Evolutionary conservation across 1,284 basidiomycete genomes (phyloP), one percentile per base, ranked within the genome.

Genomic region (Cutaneotrichosporon sp.): DNA sequence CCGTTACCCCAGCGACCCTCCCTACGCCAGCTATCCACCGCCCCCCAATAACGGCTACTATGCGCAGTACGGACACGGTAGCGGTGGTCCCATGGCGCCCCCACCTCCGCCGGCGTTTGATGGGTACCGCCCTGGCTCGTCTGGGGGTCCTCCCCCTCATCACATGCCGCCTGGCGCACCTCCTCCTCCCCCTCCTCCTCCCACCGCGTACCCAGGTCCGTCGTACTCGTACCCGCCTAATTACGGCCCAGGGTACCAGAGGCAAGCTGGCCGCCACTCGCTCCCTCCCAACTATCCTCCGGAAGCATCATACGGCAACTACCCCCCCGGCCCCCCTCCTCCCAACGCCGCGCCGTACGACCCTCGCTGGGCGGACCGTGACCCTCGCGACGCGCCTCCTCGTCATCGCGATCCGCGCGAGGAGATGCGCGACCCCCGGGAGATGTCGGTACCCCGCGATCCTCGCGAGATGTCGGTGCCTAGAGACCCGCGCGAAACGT

Each of bases 81-180:
- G 51, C 9, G 51, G 51, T 21, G 58, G 49, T 2, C 66, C 61
- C 26, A 65, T 65, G 66, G 32, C 61, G 6, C 64, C 63, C 1
- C 66, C 66, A 1, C 66, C 66, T 4, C 64, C 64, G 1, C 64
- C 66, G 1, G 16, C 52, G 10, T 65, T 61, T 26, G 66, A 67
- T 21, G 60, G 60, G 0, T 67, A 67, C 55, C 62, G 60, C 2
- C 65, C 65, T 13, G 64, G 60, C 9, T 65, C 58, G 5, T 30
- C 58, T 2, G 60, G 66, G 26, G 65, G 65, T 32, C 58, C 65
- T 8, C 60, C 62, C 21, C 58, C 61, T 30, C 46, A 56, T 32
- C 56, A 50, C n/a, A 36, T 47, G 22, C 38, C 65, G 49, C 53
- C 60, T 13, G 57, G 57, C 9, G 40, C 60, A 34, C 53, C 49